phyloP scores from a whole-genome alignment of 257 asterid genomes.

The Ocimum tenuiflorum region DNA sequence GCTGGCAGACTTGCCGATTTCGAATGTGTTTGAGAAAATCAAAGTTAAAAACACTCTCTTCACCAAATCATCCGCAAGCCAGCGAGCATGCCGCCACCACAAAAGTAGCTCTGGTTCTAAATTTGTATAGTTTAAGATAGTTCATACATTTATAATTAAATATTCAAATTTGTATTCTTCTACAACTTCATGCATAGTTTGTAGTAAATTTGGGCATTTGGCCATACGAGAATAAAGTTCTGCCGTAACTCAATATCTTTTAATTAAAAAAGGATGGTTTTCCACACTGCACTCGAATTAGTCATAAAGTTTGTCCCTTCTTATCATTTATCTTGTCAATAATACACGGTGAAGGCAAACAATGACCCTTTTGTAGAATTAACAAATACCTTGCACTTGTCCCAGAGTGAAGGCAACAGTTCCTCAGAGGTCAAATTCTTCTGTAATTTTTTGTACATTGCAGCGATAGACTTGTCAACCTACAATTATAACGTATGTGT shows the following conservation, averaged over 20 bases:
- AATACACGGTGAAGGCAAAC: not conserved
- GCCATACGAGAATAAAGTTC: no score
- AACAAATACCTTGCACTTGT: conserved; percentile 86
- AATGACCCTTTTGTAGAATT: not conserved
- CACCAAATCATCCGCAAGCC: no score
- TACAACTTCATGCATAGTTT: no score
- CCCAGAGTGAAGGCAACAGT: conserved; percentile 96
- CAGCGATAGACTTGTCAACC: conserved; percentile 84
- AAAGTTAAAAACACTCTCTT: no score
- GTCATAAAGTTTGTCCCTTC: not conserved
- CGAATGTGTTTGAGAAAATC: no score
- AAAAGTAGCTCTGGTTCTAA: no score
- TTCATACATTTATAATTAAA: no score
- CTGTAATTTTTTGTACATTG: conserved; percentile 86
- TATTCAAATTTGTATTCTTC: no score
- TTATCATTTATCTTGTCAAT: not conserved
- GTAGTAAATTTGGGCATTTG: no score
- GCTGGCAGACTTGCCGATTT: no score
- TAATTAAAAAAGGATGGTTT: not conserved
- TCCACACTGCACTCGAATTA: not conserved
- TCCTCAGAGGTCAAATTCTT: conserved; percentile 50
- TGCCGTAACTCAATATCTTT: not conserved
- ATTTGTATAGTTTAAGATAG: no score
- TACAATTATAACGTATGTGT: conserved; percentile 17
- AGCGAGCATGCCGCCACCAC: no score